Evolutionary conservation across 1,284 basidiomycete species (phyloP), one percentile per base, ranked within the genome.

Genomic region (Pseudozyma sp.): DNA sequence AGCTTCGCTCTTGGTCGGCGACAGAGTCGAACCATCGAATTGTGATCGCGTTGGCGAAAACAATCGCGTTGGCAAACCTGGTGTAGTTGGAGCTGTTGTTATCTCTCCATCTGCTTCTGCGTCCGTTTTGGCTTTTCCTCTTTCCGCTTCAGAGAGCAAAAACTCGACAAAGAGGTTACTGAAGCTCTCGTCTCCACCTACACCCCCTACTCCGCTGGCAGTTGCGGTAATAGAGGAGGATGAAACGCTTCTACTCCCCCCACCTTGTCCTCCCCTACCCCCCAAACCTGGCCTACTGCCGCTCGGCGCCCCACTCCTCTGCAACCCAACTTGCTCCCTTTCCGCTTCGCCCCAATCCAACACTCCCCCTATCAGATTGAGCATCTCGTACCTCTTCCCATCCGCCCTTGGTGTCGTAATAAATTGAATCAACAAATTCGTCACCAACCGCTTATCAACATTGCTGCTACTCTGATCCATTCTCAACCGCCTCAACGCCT

Each of bases 331-430:
- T 70, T 90, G 92, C 85, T 95, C 94, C 38, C 93, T 90, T 86
- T 99, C 95, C 43, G 88, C 87, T 68, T 98, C 95, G 50, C 89
- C 89, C 96, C 97, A 99, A 5, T 89, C 90, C 13, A 99, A 88
- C 52, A 99, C 92, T 5, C 93, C 93, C 1, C 93, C 89, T 6
- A 99, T 89, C 0, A 99, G 88, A 1, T 90, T 89, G 12, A 99
- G 89, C 91, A 99, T 98, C 86, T 99, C 97, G 85, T 96, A 99
- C 7, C 96, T 90, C 85, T 99, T 99, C 21, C 91, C 87, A 85
- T 99, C 96, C 21, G 91, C 92, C 10, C 97, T 90, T 10, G 95
- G 93, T 0, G 94, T 95, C 9, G 89, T 90, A 54, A 99, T 88
- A 87, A 98, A 99, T 1, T 91, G 91, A n/a, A 99, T 88, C 11